Percentiles rank a stretch among this genome's conserved stretches.
Evolutionary conservation across 2,329 filamentous ascomycete species (phyloP).

Genomic region (Fusarium tuaranense): DNA sequence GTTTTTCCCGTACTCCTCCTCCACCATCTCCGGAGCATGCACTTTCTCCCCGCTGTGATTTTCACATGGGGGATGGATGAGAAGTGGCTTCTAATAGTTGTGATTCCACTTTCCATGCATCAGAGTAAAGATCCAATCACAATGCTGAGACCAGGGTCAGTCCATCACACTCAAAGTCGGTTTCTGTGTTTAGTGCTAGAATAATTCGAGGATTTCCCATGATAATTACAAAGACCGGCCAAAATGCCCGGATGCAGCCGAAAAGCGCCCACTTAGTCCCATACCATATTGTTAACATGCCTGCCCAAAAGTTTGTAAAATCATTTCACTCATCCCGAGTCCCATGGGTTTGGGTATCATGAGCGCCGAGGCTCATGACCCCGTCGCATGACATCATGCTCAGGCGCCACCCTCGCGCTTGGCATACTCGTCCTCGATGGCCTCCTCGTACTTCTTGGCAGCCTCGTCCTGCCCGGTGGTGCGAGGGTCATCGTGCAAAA

Average conservation of each 20-base stretch:
- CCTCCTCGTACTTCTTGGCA: conserved; percentile 69
- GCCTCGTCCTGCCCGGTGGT: conserved; percentile 50
- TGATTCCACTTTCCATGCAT: conserved; percentile 26
- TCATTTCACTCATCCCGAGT: conserved; percentile 16
- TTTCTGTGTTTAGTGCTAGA: conserved; percentile 10
- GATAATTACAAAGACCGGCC: conserved; percentile 15
- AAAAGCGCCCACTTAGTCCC: conserved; percentile 11
- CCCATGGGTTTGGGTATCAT: background rate
- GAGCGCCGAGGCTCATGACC: conserved; percentile 31
- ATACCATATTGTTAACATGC: conserved; percentile 10
- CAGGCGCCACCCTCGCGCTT: conserved; percentile 72
- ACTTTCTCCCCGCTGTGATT: conserved; percentile 15
- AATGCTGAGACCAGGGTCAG: conserved; percentile 2
- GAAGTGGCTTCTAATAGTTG: conserved; percentile 5
- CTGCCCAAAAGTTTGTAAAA: background rate
- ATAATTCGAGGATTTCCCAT: background rate
- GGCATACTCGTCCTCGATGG: conserved; percentile 73
- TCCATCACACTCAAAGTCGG: conserved; percentile 17
- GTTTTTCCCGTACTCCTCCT: conserved; percentile 18
- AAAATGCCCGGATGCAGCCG: background rate
- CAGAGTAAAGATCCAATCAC: conserved; percentile 16
- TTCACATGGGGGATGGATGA: conserved; percentile 14
- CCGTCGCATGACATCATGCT: conserved; percentile 45
- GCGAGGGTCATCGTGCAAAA: conserved; percentile 77
- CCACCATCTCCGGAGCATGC: conserved; percentile 22